A percentile compares a stretch with the other conserved stretches of the same genome.
Evolutionary conservation across 331 rosid species (phyloP).

Genomic region (Rosa hybrid): DNA sequence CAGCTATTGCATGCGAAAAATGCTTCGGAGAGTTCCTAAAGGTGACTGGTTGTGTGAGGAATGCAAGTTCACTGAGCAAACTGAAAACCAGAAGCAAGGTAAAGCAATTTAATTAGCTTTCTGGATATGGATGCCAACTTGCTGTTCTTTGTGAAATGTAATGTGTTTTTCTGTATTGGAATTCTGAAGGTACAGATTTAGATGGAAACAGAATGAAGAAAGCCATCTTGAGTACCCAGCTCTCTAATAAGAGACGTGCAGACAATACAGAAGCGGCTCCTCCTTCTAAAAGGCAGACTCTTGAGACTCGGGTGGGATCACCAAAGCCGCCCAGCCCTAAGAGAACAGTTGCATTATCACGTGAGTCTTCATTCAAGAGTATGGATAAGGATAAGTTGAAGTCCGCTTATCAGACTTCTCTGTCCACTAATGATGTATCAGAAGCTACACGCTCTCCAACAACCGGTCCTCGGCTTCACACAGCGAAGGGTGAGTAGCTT

Average conservation of each 20-base stretch:
- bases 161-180: conserved; percentile 13
- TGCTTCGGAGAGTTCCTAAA: conserved; percentile 73
- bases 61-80: conserved; percentile 66
- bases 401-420: conserved; percentile 44
- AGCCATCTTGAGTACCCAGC: conserved; percentile 41
- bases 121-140: conserved; percentile 8
- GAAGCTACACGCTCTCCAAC: conserved; percentile 49
- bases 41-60: conserved; percentile 94
- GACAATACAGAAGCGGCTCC: conserved; percentile 55
- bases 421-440: conserved; percentile 29
- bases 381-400: conserved; percentile 62
- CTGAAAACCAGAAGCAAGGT: conserved; percentile 64
- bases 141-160: conserved; percentile 30
- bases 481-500: conserved; percentile 47
- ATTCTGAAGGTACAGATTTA: conserved; percentile 40
- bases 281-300: conserved; percentile 64
- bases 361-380: conserved; percentile 66
- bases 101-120: conserved; percentile 21
- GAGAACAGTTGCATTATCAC: conserved; percentile 49
- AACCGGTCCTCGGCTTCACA: conserved; percentile 41
- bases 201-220: conserved; percentile 45
- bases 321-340: conserved; percentile 67
- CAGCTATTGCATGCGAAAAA: conserved; percentile 94
- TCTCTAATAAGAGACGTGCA: conserved; percentile 58
- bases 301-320: conserved; percentile 57